Conservation (phyloP, 2,329 filamentous ascomycete genomes). For the Escovopsis weberi region DNA sequence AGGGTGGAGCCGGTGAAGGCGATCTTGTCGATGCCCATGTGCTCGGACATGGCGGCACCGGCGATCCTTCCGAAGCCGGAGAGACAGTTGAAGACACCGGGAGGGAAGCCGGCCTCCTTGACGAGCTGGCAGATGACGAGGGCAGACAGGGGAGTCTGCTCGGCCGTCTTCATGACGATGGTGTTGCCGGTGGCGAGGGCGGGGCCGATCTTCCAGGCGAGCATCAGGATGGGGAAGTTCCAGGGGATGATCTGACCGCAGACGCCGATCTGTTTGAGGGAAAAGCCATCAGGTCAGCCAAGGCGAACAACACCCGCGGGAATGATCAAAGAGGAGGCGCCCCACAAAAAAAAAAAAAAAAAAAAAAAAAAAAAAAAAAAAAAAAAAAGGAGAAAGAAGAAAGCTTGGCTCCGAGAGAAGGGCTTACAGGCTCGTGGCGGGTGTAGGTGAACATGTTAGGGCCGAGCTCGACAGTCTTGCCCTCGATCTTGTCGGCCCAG, state of each 20-base stretch:
- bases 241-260: slow-evolving; percentile 82
- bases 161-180: slow-evolving; percentile 56
- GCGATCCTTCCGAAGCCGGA: slow-evolving; percentile 67
- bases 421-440: slow-evolving; percentile 50
- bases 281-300: not conserved
- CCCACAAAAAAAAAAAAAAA: too few species aligned
- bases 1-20: slow-evolving; percentile 69
- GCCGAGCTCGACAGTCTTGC: slow-evolving; percentile 71
- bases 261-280: slow-evolving; percentile 40
- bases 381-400: too few species aligned
- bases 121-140: slow-evolving; percentile 6
- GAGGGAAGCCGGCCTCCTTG: slow-evolving; percentile 65
- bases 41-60: slow-evolving; percentile 59
- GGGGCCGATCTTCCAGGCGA: slow-evolving; percentile 68
- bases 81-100: slow-evolving; percentile 63
- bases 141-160: slow-evolving; percentile 6
- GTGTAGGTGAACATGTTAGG: slow-evolving; percentile 76
- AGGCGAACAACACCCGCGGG: too few species aligned
- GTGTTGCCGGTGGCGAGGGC: slow-evolving; percentile 60
- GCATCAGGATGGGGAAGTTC: slow-evolving; percentile 78
- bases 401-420: too few species aligned
- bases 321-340: not conserved
- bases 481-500: slow-evolving; percentile 84
- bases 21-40: slow-evolving; percentile 74
- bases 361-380: too few species aligned